Evolutionary conservation across 148 eudicot genomes (phyloP).

Genomic region (Hydrangea macrophylla): DNA sequence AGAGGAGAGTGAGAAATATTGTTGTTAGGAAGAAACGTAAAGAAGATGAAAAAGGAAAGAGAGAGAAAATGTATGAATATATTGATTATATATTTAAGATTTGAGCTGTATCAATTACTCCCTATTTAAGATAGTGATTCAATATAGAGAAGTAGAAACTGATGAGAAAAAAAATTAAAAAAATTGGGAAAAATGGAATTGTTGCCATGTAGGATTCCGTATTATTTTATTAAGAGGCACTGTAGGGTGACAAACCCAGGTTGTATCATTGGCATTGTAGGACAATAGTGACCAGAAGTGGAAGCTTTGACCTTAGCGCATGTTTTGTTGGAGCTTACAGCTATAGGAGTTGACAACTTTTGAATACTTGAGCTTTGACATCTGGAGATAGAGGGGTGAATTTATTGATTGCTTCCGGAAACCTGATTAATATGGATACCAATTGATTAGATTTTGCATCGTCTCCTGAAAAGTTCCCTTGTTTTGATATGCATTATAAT

Average conservation of each 20-base stretch:
- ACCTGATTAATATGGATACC: neutral
- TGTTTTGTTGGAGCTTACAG: neutral
- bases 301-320: neutral
- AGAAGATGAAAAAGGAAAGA: too few species aligned
- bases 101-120: too few species aligned
- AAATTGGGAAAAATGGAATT: too few species aligned
- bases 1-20: too few species aligned
- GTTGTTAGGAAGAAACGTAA: too few species aligned
- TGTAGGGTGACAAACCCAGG: neutral
- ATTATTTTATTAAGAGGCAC: neutral
- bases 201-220: neutral
- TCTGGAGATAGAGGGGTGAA: neutral
- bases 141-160: neutral
- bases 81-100: too few species aligned
- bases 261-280: neutral
- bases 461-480: neutral
- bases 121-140: neutral
- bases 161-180: too few species aligned
- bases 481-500: neutral
- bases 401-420: neutral
- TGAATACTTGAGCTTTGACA: neutral
- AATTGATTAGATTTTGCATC: neutral
- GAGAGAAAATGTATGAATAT: too few species aligned
- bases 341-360: too few species aligned
- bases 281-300: neutral